phyloP scores from a whole-genome alignment of 1,139 yeast genomes.

The Tardiomyces blankii region DNA sequence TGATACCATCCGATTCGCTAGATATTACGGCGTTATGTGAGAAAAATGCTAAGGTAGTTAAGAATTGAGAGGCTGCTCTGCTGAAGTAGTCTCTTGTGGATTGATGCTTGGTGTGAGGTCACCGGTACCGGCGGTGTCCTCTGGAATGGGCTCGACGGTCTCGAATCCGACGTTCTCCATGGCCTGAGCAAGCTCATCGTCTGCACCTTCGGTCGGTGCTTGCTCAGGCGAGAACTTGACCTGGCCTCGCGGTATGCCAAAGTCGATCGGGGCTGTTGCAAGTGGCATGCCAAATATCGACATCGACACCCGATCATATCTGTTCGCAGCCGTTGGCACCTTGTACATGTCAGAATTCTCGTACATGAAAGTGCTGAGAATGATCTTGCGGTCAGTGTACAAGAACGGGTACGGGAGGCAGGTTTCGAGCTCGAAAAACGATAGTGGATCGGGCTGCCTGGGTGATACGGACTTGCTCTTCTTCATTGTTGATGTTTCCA shows the following conservation, averaged over 20 bases:
- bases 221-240: conserved; percentile 15
- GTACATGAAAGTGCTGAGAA: conserved; percentile 14
- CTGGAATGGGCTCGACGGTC: not conserved
- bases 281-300: conserved; percentile 12
- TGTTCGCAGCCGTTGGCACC: not conserved
- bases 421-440: conserved; percentile 57
- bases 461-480: not conserved
- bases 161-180: conserved; percentile 19
- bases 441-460: conserved; percentile 32
- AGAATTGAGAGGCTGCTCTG: too few species aligned
- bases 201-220: conserved; percentile 10
- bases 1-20: too few species aligned
- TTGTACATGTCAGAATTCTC: not conserved
- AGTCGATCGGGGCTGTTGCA: conserved; percentile 13
- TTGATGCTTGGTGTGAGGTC: too few species aligned
- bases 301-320: conserved; percentile 1
- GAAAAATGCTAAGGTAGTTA: too few species aligned
- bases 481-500: conserved; percentile 1
- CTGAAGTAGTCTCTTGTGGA: too few species aligned
- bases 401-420: conserved; percentile 44
- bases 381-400: conserved; percentile 30
- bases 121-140: too few species aligned
- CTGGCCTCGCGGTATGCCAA: conserved; percentile 16
- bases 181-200: conserved; percentile 18
- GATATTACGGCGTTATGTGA: too few species aligned